Base-by-base conservation (phyloP, 805 yeast species). In the Kazachstania kunashirensis region DNA sequence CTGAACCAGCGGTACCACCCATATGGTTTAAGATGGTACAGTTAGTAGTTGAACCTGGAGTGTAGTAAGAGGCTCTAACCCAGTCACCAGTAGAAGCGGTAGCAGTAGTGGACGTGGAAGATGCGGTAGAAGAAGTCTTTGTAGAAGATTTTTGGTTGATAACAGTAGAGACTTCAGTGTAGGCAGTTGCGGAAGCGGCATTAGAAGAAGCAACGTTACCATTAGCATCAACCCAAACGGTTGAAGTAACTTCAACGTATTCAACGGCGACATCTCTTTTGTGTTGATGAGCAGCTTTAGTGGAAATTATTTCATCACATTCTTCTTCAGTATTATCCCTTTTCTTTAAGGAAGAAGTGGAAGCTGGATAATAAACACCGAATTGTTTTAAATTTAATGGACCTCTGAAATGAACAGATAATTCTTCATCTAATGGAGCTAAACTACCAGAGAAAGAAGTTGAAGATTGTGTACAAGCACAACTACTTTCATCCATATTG, bases 1-100 rank as follows among this genome's bases (percentile, higher is more conserved):
- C 98, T 11, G 95, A 84, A 36, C 84, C 86, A 19, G 68, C 60
- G 29, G 78, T 67, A 48, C 94, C 95, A 63, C 98, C 98, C 54
- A 67, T 66, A 63, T 82, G 74, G 79, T 89, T 89, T 66, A 88
- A 67, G 75, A 92, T 88, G 28, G 77, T 77, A 47, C 76, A 65
- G 62, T 86, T 86, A 52, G 71, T 65, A 36, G 86, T 63, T 29
- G 79, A 64, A 45, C 88, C 88, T 43, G 88, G 77, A 15, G 70
- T 63, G 71, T 72, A 89, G 71, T 79, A 82, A 11, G 94, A 74
- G 39, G 62, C 61, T 73, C 94, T 79, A 31, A 63, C 53, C 95
- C 96, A 89, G 39, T 62, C 72, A 53, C 75, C 75, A 29, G 70
- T 55, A 23, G 68, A 49, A 10, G 61, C 24, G 11, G 65, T 20